Evolutionary conservation across 73 alveolate species (phyloP).

Genomic region (Effrenium voratum): DNA sequence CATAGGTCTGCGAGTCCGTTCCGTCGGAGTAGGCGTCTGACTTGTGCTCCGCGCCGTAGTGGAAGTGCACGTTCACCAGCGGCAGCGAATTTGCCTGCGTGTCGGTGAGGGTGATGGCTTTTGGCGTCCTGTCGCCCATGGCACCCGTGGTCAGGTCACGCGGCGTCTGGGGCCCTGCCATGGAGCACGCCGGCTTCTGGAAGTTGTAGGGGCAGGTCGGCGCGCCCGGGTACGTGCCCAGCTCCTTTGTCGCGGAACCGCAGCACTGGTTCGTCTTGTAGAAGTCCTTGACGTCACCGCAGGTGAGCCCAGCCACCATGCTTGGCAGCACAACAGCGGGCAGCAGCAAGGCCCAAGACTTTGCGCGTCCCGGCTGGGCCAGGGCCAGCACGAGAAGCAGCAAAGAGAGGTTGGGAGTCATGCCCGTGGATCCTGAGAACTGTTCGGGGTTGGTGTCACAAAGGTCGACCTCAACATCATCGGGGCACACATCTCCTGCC

Average conservation of each 20-base stretch:
- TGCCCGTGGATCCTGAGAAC: background rate
- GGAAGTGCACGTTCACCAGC: slow-evolving; percentile 22
- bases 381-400: background rate
- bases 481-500: slow-evolving; percentile 1
- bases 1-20: background rate
- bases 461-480: slow-evolving; percentile 12
- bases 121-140: background rate
- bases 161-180: slow-evolving; percentile 10
- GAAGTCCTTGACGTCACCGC: background rate
- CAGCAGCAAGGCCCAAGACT: no score
- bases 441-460: background rate
- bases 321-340: no score
- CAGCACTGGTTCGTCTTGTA: slow-evolving; percentile 22
- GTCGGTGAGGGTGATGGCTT: background rate
- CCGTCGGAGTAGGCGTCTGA: background rate
- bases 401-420: background rate
- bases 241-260: background rate
- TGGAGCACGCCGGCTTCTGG: slow-evolving; percentile 13
- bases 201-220: background rate
- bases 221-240: background rate
- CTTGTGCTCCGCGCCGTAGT: slow-evolving; percentile 13
- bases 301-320: background rate
- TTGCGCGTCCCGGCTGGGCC: no score
- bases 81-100: background rate
- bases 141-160: slow-evolving; percentile 25